phyloP scores from a whole-genome alignment of 352 stramenopile species.

The Nothophytophthora sp. region DNA sequence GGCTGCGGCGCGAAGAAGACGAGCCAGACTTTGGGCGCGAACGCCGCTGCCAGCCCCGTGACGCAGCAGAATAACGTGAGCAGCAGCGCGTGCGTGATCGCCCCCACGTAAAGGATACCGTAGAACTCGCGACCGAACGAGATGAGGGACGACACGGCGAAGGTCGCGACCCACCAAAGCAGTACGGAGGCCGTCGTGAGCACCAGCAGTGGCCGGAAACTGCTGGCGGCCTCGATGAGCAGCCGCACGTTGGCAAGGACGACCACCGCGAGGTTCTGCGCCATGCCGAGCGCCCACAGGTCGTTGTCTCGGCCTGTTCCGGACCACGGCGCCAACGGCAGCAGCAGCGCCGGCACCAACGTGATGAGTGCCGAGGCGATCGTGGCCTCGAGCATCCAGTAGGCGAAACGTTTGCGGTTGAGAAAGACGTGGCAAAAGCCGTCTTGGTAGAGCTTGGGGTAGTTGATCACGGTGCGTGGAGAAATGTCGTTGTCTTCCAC shows the following conservation, averaged over 20 bases:
- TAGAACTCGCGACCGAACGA: conserved; percentile 69
- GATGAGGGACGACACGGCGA: conserved; percentile 48
- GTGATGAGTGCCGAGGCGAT: conserved; percentile 53
- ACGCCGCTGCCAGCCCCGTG: conserved; percentile 30
- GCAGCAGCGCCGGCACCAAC: conserved; percentile 39
- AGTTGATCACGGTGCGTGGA: conserved; percentile 33
- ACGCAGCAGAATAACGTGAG: conserved; percentile 35
- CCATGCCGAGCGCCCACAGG: conserved; percentile 61
- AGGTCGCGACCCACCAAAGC: conserved; percentile 51
- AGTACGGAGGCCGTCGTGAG: conserved; percentile 39
- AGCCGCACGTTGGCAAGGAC: conserved; percentile 55
- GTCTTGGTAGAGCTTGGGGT: conserved; percentile 60
- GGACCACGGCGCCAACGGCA: conserved; percentile 48
- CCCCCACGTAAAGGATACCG: conserved; percentile 44
- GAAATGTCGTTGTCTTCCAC: conserved; percentile 66
- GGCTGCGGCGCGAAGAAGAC: conserved; percentile 41
- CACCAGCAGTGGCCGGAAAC: conserved; percentile 19
- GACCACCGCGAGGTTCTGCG: conserved; percentile 67
- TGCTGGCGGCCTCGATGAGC: conserved; percentile 46
- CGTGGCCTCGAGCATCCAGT: conserved; percentile 64
- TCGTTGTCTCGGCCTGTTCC: conserved; percentile 59
- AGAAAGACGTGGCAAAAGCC: conserved; percentile 51
- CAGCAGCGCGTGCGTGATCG: conserved; percentile 39
- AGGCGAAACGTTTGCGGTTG: conserved; percentile 42
- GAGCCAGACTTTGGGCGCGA: conserved; percentile 29